Base-by-base conservation (phyloP, 495 filamentous ascomycete species). In the Neurospora hispaniola region DNA sequence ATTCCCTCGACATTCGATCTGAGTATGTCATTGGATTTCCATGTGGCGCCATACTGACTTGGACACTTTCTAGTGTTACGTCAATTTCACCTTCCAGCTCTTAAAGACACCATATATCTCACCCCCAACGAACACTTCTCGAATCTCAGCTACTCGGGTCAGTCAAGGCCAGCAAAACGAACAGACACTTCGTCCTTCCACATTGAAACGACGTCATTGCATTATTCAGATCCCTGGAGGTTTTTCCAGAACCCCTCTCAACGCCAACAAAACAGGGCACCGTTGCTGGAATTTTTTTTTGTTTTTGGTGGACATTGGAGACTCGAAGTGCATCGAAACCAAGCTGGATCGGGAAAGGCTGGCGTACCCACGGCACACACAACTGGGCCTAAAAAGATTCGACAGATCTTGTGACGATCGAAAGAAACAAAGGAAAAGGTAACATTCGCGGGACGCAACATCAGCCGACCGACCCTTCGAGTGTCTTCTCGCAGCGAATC, bases 391-490 rank as follows among this genome's bases (percentile, higher is more conserved):
- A 48, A 41, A 70, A 73, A 39, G 23, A 18, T 42, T 69, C 42
- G 14, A 39, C 69, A 70, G 68, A 59, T 68, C 70, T 62, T 44
- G 72, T 74, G 72, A 74, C 72, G 46, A 71, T 72, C 70, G 46
- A 69, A 69, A 44, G 48, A 70, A 69, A 42, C 41, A 43, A 41
- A 41, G 40, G 40, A 39, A 38, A 73, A 40, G 69, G 69, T 42
- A 48, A 43, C 20, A 42, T 18, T 12, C 69, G n/a, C 20, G 31
- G 54, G 27, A 41, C 59, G 54, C 42, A 41, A 73, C 20, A 27
- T 62, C 68, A 70, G 35, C 70, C 12, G 62, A 43, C 6, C 11
- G 23, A 72, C 71, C 31, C 38, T 70, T 71, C n/a, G 27, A 70
- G 23, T 27, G 39, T 71, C 20, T 40, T 43, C 31, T 43, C 16